Conservation (phyloP, 805 yeast genomes). For the Ogataea sp. region DNA sequence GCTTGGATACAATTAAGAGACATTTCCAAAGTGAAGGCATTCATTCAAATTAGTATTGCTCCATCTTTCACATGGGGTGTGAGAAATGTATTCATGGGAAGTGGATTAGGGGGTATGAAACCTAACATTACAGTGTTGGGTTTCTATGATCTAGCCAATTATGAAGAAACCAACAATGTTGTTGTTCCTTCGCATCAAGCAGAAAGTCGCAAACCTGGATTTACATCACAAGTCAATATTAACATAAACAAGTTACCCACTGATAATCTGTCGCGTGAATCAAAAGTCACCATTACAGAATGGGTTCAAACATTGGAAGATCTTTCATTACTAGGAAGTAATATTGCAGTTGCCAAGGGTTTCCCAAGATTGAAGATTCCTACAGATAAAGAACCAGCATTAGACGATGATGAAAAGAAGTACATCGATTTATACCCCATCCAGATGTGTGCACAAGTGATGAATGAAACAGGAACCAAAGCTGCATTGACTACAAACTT, state of each 20-base stretch:
- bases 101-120: constrained; percentile 98
- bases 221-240: constrained; percentile 16
- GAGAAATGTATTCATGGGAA: constrained; percentile 81
- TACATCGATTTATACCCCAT: constrained; percentile 91
- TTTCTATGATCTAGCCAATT: constrained; percentile 55
- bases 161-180: constrained; percentile 6
- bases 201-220: constrained; percentile 17
- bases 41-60: constrained; percentile 86
- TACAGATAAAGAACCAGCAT: constrained; percentile 22
- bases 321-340: constrained; percentile 76
- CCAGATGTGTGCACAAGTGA: constrained; percentile 85
- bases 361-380: constrained; percentile 68
- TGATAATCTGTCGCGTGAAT: constrained; percentile 65
- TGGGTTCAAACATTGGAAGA: constrained; percentile 96
- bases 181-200: constrained; percentile 14
- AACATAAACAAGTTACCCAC: constrained; percentile 33
- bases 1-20: constrained; percentile 88
- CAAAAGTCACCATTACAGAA: constrained; percentile 59
- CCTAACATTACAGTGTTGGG: constrained; percentile 94
- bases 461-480: constrained; percentile 53
- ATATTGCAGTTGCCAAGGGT: constrained; percentile 91
- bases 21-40: constrained; percentile 73
- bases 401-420: constrained; percentile 28
- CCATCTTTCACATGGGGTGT: constrained; percentile 93
- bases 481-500: constrained; percentile 79